Conservation (phyloP, 202 grass and related monocot species). For the Carex arenaria region DNA sequence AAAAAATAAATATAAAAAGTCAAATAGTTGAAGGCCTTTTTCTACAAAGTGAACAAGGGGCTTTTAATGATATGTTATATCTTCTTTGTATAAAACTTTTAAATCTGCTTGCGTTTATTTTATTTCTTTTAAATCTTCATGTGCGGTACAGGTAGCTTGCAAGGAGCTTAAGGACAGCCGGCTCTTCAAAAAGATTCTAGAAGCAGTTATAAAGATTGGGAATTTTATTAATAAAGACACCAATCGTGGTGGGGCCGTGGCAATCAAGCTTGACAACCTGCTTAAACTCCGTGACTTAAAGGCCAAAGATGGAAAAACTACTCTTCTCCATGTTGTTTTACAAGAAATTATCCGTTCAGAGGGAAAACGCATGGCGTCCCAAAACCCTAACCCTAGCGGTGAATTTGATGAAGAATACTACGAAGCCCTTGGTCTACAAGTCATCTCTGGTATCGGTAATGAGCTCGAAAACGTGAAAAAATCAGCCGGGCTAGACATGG, state of each 20-base stretch:
- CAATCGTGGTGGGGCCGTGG: conserved; percentile 73
- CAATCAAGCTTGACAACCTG: conserved; percentile 87
- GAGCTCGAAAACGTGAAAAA: conserved; percentile 74
- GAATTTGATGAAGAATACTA: conserved; percentile 48
- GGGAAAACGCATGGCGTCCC: conserved; percentile 47
- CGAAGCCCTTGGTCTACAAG: conserved; percentile 53
- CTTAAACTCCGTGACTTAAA: conserved; percentile 81
- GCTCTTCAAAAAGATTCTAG: conserved; percentile 84
- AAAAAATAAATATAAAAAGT: neutral
- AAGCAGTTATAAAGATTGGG: conserved; percentile 89
- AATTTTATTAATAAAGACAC: conserved; percentile 89
- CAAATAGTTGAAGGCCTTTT: neutral
- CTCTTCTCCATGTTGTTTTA: conserved; percentile 83
- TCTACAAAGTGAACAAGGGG: neutral
- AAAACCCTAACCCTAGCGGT: conserved; percentile 29
- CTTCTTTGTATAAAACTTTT: neutral
- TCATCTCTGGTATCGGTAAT: conserved; percentile 64
- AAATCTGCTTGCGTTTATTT: neutral
- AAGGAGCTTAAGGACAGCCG: conserved; percentile 65
- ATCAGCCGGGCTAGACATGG: conserved; percentile 60
- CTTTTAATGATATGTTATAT: neutral
- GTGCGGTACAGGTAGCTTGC: conserved; percentile 60
- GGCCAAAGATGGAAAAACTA: conserved; percentile 82
- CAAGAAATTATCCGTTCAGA: conserved; percentile 76
- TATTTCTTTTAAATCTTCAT: conserved; percentile 2